phyloP scores from a whole-genome alignment of 164 flowering plant species.

The Aristolochia contorta region DNA sequence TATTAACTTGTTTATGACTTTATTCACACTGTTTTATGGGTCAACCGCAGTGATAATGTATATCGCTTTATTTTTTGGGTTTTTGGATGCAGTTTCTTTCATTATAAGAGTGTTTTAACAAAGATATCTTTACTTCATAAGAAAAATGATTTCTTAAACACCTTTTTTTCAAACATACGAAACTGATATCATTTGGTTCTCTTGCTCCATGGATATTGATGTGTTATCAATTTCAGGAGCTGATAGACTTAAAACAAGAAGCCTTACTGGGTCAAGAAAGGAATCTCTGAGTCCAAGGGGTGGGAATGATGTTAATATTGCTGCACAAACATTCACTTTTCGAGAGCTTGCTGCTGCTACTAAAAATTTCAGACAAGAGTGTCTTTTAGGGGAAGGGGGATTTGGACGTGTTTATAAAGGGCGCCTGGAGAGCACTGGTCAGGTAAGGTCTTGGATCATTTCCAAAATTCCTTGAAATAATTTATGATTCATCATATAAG shows the following conservation, averaged over 20 bases:
- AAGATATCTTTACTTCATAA: background rate
- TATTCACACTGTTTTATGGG: no score
- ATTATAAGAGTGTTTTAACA: no score
- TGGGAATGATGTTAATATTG: constrained; percentile 20
- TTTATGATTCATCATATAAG: no score
- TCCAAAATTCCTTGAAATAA: background rate
- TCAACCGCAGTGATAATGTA: no score
- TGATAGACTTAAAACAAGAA: constrained; percentile 22
- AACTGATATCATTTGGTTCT: background rate
- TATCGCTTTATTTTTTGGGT: no score
- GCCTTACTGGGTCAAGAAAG: constrained; percentile 11
- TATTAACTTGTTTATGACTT: no score
- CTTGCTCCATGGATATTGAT: background rate
- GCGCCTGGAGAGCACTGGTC: constrained; percentile 24
- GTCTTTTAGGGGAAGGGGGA: constrained; percentile 33
- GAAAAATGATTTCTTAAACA: background rate
- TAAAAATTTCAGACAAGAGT: constrained; percentile 24
- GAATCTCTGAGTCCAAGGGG: constrained; percentile 16
- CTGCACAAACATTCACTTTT: constrained; percentile 29
- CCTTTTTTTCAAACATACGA: background rate
- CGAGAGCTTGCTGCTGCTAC: constrained; percentile 35
- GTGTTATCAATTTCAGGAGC: constrained; percentile 18
- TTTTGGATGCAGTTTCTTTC: no score
- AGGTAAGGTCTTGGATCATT: constrained; percentile 13
- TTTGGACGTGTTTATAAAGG: constrained; percentile 37